Conservation (phyloP, 768 basidiomycete species). For the Omphalotus guepiniiformis region DNA sequence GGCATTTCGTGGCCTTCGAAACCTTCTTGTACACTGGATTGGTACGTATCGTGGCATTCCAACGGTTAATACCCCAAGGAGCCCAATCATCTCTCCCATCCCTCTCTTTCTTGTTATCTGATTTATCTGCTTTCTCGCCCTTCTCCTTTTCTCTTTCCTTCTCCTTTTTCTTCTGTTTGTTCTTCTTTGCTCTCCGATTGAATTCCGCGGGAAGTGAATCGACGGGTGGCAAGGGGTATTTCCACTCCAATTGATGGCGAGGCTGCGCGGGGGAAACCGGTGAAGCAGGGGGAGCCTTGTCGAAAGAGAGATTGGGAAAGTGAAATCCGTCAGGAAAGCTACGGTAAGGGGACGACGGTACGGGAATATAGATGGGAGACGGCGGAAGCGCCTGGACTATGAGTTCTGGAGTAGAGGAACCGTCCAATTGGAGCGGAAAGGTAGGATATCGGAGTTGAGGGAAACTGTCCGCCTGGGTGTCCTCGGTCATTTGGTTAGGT, state of each 20-base stretch:
- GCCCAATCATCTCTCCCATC: constrained; percentile 51
- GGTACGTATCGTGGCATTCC: constrained; percentile 70
- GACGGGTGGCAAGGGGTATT: constrained; percentile 46
- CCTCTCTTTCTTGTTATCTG: constrained; percentile 38
- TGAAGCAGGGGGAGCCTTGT: constrained; percentile 9
- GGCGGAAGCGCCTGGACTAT: constrained; percentile 21
- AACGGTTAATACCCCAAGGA: constrained; percentile 62
- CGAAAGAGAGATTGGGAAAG: constrained; percentile 22
- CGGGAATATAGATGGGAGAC: constrained; percentile 24
- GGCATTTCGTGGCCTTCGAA: constrained; percentile 66
- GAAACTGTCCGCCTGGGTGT: too few species aligned
- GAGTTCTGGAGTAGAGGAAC: not conserved
- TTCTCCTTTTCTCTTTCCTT: constrained; percentile 36
- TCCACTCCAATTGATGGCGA: constrained; percentile 31
- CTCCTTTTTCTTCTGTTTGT: constrained; percentile 46
- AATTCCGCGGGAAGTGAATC: constrained; percentile 47
- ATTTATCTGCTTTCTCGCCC: constrained; percentile 47
- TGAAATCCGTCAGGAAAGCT: constrained; percentile 23
- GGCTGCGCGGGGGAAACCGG: constrained; percentile 15
- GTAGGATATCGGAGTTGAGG: too few species aligned
- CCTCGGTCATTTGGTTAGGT: too few species aligned
- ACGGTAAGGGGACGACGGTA: constrained; percentile 29
- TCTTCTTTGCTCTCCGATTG: constrained; percentile 41
- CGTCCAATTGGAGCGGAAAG: too few species aligned
- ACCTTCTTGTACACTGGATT: constrained; percentile 76